Conservation (phyloP, 371 early-diverging fungal species). For the Chytridium lagenaria region DNA sequence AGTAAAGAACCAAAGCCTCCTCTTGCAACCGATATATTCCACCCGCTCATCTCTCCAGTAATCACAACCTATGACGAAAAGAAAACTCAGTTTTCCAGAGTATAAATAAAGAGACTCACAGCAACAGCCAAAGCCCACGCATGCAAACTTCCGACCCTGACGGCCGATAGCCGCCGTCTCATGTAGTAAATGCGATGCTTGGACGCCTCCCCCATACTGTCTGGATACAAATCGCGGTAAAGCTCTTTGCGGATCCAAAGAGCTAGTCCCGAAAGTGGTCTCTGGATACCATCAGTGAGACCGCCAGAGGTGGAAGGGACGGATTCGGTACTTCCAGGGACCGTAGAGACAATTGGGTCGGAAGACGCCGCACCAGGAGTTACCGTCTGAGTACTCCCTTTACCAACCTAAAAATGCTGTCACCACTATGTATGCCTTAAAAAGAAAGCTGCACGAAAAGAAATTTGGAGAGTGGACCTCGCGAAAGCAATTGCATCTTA, state of each 20-base stretch:
- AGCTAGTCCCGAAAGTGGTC: neutral
- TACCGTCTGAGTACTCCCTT: neutral
- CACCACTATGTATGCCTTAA: neutral
- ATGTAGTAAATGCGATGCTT: neutral
- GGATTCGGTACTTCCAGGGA: neutral
- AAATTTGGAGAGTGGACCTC: neutral
- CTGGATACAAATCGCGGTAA: neutral
- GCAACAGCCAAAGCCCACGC: neutral
- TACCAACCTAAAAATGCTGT: neutral
- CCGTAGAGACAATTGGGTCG: too few relatives aligned
- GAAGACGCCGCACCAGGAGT: too few relatives aligned
- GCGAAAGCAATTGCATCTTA: neutral
- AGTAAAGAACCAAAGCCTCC: neutral
- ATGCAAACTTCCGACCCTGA: conserved; percentile 1
- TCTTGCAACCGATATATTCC: neutral
- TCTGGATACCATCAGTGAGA: too few relatives aligned
- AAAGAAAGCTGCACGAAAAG: neutral
- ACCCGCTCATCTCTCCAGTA: neutral
- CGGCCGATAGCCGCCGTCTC: neutral
- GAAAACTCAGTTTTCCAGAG: neutral
- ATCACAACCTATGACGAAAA: neutral
- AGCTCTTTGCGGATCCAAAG: neutral
- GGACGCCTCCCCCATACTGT: neutral
- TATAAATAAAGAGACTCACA: neutral
- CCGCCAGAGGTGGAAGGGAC: neutral